Percentiles rank a stretch among this genome's conserved stretches.
Evolutionary conservation across 345 rosid species (phyloP).

Genomic region (Eucalyptus albens): DNA sequence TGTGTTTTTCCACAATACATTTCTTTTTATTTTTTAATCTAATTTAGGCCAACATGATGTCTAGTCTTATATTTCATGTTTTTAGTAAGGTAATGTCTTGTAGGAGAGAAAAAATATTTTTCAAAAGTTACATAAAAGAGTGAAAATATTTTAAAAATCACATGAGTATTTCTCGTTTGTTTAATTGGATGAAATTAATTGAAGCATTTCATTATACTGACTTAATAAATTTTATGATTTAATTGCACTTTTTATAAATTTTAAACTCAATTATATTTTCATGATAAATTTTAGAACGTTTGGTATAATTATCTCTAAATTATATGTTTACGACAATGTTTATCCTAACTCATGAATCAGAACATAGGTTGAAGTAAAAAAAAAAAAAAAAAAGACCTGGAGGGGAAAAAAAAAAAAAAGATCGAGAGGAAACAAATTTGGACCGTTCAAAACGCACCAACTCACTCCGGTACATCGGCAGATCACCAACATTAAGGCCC

Average conservation of each 20-base stretch:
- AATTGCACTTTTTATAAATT: too few species aligned
- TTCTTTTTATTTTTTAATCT: neutral
- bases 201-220: neutral
- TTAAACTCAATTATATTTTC: too few species aligned
- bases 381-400: too few species aligned
- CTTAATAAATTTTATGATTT: too few species aligned
- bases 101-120: neutral
- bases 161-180: neutral
- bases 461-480: neutral
- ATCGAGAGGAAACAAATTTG: neutral
- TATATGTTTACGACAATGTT: rapidly evolving
- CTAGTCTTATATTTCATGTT: neutral
- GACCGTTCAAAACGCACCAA: neutral
- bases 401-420: rapidly evolving
- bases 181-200: neutral
- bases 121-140: neutral
- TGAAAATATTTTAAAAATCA: neutral
- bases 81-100: neutral
- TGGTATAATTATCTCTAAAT: too few species aligned
- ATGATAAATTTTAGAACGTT: rapidly evolving
- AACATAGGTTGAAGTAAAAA: neutral
- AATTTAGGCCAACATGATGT: neutral
- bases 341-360: rapidly evolving
- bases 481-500: neutral
- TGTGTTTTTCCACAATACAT: rapidly evolving